A percentile compares a stretch with the other conserved stretches of the same genome.
phyloP scores from a whole-genome alignment of 2,329 filamentous ascomycete species.

The Fusarium udum region DNA sequence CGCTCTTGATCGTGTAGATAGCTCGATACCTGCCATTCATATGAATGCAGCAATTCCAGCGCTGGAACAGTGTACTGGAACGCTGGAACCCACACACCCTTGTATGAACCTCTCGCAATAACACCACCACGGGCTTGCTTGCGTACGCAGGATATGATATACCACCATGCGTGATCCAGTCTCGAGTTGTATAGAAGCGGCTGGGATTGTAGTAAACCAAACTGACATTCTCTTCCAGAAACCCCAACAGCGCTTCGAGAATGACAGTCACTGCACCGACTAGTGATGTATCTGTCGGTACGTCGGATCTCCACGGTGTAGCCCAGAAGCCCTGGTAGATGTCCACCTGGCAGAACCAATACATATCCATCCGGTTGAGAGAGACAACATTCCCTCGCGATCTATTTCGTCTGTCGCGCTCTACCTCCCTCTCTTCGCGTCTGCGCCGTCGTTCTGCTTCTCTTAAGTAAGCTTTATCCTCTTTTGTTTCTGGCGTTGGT shows the following conservation, averaged over 20 bases:
- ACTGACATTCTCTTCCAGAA: not conserved
- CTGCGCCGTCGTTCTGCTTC: not conserved
- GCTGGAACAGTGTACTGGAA: not conserved
- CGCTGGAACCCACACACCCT: not conserved
- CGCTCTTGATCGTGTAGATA: not conserved
- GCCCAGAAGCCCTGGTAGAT: not conserved
- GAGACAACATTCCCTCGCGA: not conserved
- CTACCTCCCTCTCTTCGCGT: not conserved
- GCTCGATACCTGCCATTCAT: not conserved
- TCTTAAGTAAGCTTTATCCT: not conserved
- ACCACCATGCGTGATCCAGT: not conserved
- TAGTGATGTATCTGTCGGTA: not conserved
- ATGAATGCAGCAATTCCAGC: not conserved
- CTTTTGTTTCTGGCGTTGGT: not conserved
- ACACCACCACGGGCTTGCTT: not conserved
- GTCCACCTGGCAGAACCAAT: not conserved
- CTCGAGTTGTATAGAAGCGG: rapidly evolving
- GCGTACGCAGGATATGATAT: not conserved
- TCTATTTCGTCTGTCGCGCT: not conserved
- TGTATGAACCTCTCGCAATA: not conserved
- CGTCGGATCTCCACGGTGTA: not conserved
- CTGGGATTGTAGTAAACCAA: not conserved
- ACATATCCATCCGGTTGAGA: not conserved
- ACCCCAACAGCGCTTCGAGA: rapidly evolving
- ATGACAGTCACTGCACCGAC: not conserved